Evolutionary conservation across 2,329 filamentous ascomycete species (phyloP).

Genomic region (Biscogniauxia marginata): DNA sequence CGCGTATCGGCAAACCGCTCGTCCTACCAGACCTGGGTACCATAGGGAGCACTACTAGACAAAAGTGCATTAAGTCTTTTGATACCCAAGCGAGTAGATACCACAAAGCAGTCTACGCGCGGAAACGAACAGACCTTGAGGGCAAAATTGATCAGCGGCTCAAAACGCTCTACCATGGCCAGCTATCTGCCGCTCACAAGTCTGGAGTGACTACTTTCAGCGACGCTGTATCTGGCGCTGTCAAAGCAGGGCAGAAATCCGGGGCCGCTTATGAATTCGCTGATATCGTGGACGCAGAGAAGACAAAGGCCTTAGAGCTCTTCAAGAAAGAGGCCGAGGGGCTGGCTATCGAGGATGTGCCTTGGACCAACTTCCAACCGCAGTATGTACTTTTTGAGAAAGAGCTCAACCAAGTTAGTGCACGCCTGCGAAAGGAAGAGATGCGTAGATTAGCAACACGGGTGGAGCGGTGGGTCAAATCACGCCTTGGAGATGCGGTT

Average conservation of each 20-base stretch:
- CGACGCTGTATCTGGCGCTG: constrained; percentile 79
- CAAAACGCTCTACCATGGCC: constrained; percentile 84
- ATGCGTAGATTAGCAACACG: constrained; percentile 90
- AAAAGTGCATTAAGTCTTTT: constrained; percentile 77
- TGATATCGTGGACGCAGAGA: constrained; percentile 84
- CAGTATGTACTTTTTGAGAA: constrained; percentile 81
- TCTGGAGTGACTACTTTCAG: constrained; percentile 79
- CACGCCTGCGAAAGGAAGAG: constrained; percentile 84
- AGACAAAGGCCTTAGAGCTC: constrained; percentile 68
- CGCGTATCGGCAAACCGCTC: constrained; percentile 67
- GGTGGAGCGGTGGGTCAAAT: constrained; percentile 91
- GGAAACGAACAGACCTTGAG: constrained; percentile 83
- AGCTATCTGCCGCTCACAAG: constrained; percentile 87
- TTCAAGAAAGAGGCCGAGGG: constrained; percentile 76
- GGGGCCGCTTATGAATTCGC: constrained; percentile 92
- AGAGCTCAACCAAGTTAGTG: constrained; percentile 86
- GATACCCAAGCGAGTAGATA: constrained; percentile 89
- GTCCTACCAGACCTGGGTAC: constrained; percentile 74
- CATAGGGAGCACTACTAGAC: constrained; percentile 69
- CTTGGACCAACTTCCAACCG: constrained; percentile 85
- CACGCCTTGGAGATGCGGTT: constrained; percentile 80
- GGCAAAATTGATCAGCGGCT: constrained; percentile 83
- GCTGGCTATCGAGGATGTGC: constrained; percentile 72
- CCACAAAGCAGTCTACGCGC: constrained; percentile 90
- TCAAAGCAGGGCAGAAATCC: constrained; percentile 91